These are phyloP conservation scores for Akanthomyces muscarius DNA, from an alignment of 2,329 filamentous ascomycete species.

Conservation along the genomic window DNA sequence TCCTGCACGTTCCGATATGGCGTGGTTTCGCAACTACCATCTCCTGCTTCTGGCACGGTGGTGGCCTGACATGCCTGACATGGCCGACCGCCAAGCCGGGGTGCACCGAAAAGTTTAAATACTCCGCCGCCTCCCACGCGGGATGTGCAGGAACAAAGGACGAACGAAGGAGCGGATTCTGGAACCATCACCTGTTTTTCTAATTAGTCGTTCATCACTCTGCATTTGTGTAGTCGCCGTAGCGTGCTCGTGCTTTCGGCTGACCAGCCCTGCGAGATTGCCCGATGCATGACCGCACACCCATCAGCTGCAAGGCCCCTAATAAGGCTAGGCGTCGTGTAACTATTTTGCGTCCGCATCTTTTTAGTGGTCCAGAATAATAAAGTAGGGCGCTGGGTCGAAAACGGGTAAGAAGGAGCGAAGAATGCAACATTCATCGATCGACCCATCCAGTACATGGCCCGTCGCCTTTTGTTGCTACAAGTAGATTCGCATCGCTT, in stretches of 20 bases:
- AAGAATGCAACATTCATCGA: neutral
- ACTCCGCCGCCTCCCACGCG: constrained; percentile 1
- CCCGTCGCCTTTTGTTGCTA: neutral
- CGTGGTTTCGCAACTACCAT: constrained; percentile 9
- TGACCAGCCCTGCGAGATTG: constrained; percentile 7
- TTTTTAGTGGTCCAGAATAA: neutral
- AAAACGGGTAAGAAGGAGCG: neutral
- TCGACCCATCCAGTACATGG: neutral
- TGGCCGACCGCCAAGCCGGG: constrained; percentile 1
- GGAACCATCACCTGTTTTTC: neutral
- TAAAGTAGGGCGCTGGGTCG: neutral
- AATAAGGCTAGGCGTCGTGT: neutral
- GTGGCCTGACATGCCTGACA: constrained; percentile 17
- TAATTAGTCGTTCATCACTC: neutral
- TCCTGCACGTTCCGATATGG: constrained; percentile 14
- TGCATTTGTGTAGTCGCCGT: neutral
- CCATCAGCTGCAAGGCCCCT: neutral
- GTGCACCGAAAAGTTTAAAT: constrained; percentile 5
- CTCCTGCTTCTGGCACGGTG: constrained; percentile 13
- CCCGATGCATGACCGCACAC: neutral
- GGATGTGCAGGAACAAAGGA: neutral
- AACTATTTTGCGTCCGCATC: neutral
- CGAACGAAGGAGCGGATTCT: neutral
- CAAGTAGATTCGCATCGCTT: neutral
- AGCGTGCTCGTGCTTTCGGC: neutral